Evolutionary conservation across 306 rosid genomes (phyloP), one percentile per base, ranked within the genome.

Genomic region (Citrullus mucosospermus): DNA sequence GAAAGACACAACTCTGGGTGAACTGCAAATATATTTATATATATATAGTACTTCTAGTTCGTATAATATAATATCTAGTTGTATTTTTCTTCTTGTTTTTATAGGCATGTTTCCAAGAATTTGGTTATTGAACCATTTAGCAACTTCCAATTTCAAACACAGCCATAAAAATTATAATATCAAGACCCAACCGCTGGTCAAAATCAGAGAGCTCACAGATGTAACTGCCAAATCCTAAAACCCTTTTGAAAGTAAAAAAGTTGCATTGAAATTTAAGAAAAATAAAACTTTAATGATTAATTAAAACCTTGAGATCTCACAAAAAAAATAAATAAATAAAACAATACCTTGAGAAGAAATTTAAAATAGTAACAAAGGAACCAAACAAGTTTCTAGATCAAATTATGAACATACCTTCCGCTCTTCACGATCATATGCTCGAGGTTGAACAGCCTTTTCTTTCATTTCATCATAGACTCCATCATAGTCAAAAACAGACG

Each of bases 381-480:
- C 54, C 43, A 63, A 78, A 34, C 51, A 78, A 46, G 9, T 63
- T 78, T 9, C 43, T 48, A 18, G 16, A 51, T 20, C 22, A 30
- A 65, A 48, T 6, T 32, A 36, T 32, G 38, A 28, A 18, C 54
- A 51, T 82, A 92, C 97, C 90, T 85, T 92, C 84, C 92, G 88
- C 83, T 87, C 93, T 83, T 87, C 86, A 16, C 82, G 92, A 36
- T 95, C 99, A 80, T 88, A 91, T 1, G 74, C 84, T 61, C 77
- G 56, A 65, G 97, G 97, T 66, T 82, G 92, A 15, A 87, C 56
- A 25, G 78, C 84, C 83, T 89, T 88, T 69, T 85, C 84, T 83
- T 95, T 95, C 99, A 88, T 91, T 75, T 91, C 85, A 61, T 90
- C 99, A 80, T 92, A 92, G 73, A 95, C 93, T 80, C 90, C 91